Conservation (phyloP, 768 basidiomycete genomes). For the Hypholoma sublateritium region DNA sequence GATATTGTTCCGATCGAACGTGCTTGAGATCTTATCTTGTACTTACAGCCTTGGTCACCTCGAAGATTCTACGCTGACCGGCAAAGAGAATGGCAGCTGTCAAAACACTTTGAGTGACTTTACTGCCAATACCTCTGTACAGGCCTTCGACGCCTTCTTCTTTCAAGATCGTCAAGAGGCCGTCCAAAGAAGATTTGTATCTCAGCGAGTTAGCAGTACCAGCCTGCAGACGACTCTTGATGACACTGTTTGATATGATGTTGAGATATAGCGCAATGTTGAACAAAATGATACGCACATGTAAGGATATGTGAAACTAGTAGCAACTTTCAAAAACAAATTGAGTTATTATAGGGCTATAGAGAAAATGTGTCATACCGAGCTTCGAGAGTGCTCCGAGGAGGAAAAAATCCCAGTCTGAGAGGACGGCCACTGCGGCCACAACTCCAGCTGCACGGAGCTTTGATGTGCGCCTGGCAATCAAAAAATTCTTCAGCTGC, state of each 20-base stretch:
- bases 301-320: slow-evolving; percentile 48
- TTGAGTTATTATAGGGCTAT: not conserved
- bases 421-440: slow-evolving; percentile 51
- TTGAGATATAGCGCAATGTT: not conserved
- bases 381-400: slow-evolving; percentile 95
- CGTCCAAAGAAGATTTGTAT: slow-evolving; percentile 77
- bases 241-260: slow-evolving; percentile 42
- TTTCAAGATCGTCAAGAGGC: slow-evolving; percentile 72
- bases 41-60: slow-evolving; percentile 57
- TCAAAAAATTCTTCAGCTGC: slow-evolving; percentile 84
- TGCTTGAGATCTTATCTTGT: not conserved
- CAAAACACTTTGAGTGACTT: slow-evolving; percentile 88
- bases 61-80: slow-evolving; percentile 80
- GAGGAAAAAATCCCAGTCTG: slow-evolving; percentile 90
- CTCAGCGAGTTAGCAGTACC: slow-evolving; percentile 65
- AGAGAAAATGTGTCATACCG: slow-evolving; percentile 38
- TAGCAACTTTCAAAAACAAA: slow-evolving; percentile 41
- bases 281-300: slow-evolving; percentile 32
- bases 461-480: slow-evolving; percentile 58
- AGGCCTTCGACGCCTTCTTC: slow-evolving; percentile 83
- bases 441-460: slow-evolving; percentile 44
- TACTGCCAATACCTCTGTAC: slow-evolving; percentile 85
- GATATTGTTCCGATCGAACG: not conserved
- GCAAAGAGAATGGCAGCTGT: slow-evolving; percentile 94
- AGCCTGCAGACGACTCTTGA: slow-evolving; percentile 80